Conservation (phyloP, 2,329 filamentous ascomycete species). For the Gaeumannomyces sp. region DNA sequence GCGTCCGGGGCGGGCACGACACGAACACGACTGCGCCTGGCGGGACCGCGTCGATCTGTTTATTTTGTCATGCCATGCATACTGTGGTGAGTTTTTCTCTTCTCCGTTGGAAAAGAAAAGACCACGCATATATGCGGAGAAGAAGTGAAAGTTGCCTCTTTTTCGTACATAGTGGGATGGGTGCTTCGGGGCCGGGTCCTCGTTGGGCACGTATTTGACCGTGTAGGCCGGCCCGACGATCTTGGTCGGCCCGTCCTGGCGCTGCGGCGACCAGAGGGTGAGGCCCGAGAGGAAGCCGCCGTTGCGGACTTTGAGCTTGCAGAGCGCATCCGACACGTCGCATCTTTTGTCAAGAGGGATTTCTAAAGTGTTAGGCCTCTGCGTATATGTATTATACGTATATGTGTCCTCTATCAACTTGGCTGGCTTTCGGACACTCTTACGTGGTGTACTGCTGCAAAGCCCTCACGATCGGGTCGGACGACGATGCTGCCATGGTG, state of each 20-base stretch:
- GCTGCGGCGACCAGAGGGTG: slow-evolving; percentile 47
- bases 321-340: slow-evolving; percentile 46
- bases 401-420: too few species aligned
- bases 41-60: slow-evolving; percentile 43
- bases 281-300: slow-evolving; percentile 49
- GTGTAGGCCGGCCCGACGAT: slow-evolving; percentile 50
- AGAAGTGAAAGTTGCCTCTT: background rate
- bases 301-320: slow-evolving; percentile 39
- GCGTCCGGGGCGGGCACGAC: slow-evolving; percentile 36
- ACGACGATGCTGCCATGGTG: background rate
- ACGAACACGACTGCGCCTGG: slow-evolving; percentile 42
- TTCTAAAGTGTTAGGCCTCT: background rate
- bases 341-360: slow-evolving; percentile 26
- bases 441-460: slow-evolving; percentile 29
- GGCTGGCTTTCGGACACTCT: background rate
- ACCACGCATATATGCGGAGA: background rate
- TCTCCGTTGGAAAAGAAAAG: too few species aligned
- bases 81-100: too few species aligned
- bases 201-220: slow-evolving; percentile 42
- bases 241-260: slow-evolving; percentile 43
- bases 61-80: background rate
- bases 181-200: slow-evolving; percentile 39
- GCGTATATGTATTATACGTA: too few species aligned
- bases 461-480: slow-evolving; percentile 23
- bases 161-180: slow-evolving; percentile 38